Evolutionary conservation across 2,329 filamentous ascomycete genomes (phyloP).

Genomic region (Aspergillus persii): DNA sequence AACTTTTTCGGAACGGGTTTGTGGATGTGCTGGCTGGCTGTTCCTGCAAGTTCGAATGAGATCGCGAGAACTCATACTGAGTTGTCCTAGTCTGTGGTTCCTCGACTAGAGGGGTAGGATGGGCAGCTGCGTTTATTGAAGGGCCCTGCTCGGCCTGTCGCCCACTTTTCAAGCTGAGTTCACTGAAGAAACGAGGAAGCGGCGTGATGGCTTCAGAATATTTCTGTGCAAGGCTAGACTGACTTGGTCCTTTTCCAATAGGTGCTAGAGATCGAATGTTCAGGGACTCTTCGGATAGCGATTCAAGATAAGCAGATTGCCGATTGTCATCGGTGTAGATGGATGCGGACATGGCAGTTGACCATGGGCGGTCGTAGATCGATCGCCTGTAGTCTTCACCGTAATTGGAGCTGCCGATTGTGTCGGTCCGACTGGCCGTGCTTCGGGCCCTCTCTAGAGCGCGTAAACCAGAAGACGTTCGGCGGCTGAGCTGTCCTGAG

Average conservation of each 20-base stretch:
- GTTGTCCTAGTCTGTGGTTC: constrained; percentile 17
- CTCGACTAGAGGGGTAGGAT: constrained; percentile 18
- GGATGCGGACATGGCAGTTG: constrained; percentile 34
- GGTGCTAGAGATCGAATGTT: constrained; percentile 19
- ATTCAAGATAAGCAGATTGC: constrained; percentile 29
- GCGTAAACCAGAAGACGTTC: constrained; percentile 32
- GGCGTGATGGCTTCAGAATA: constrained; percentile 38
- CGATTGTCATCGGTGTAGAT: constrained; percentile 36
- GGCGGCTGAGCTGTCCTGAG: constrained; percentile 34
- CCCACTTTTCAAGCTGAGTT: constrained; percentile 30
- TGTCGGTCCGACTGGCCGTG: constrained; percentile 35
- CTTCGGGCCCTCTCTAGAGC: constrained; percentile 36
- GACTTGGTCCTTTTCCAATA: constrained; percentile 28
- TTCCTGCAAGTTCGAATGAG: constrained; percentile 15
- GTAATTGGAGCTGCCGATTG: constrained; percentile 31
- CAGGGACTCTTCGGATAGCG: constrained; percentile 27
- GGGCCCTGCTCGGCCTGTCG: constrained; percentile 23
- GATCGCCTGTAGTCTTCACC: constrained; percentile 32
- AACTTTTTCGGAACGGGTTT: constrained; percentile 13
- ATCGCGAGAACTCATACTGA: constrained; percentile 22
- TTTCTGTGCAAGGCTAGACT: constrained; percentile 37
- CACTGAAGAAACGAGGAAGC: constrained; percentile 37
- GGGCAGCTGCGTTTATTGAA: constrained; percentile 13
- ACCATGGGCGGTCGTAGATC: constrained; percentile 32
- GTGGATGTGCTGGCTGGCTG: constrained; percentile 1